Conservation (phyloP, 2,329 filamentous ascomycete species). For the Dothideomycetes sp. region DNA sequence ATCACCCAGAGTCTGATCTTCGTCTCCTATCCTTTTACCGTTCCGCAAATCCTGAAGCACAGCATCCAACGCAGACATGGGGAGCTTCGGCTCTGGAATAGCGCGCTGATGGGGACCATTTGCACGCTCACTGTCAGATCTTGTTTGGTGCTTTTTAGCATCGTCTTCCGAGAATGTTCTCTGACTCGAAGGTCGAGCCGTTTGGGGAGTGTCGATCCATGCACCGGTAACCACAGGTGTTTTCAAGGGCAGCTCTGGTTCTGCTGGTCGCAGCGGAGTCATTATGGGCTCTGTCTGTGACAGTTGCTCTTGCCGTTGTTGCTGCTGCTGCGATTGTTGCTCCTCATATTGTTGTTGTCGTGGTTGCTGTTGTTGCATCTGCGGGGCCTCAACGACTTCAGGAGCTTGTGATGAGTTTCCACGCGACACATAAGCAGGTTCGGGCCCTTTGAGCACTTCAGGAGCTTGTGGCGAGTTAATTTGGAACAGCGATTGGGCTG, state of each 20-base stretch:
- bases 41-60: slow-evolving; percentile 33
- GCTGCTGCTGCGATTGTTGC: too few species aligned
- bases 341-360: too few species aligned
- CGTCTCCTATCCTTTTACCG: slow-evolving; percentile 24
- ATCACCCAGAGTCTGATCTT: slow-evolving; percentile 32
- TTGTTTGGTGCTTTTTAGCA: neutral
- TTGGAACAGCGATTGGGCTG: neutral
- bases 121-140: neutral
- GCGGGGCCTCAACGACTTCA: slow-evolving; percentile 3
- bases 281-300: slow-evolving; percentile 1
- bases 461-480: slow-evolving; percentile 4
- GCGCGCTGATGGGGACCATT: neutral
- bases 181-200: neutral
- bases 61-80: slow-evolving; percentile 16
- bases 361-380: too few species aligned
- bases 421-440: neutral
- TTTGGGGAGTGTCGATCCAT: slow-evolving; percentile 38
- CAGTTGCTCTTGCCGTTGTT: too few species aligned
- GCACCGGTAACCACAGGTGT: slow-evolving; percentile 40
- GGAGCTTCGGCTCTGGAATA: slow-evolving; percentile 6
- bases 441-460: too few species aligned
- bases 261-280: slow-evolving; percentile 1
- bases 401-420: slow-evolving; percentile 13
- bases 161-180: neutral
- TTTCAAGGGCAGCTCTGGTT: slow-evolving; percentile 21